A percentile compares a stretch with the other conserved stretches of the same genome.
Evolutionary conservation across 2,329 filamentous ascomycete genomes (phyloP).

Genomic region (Emergomyces pasteurianus): DNA sequence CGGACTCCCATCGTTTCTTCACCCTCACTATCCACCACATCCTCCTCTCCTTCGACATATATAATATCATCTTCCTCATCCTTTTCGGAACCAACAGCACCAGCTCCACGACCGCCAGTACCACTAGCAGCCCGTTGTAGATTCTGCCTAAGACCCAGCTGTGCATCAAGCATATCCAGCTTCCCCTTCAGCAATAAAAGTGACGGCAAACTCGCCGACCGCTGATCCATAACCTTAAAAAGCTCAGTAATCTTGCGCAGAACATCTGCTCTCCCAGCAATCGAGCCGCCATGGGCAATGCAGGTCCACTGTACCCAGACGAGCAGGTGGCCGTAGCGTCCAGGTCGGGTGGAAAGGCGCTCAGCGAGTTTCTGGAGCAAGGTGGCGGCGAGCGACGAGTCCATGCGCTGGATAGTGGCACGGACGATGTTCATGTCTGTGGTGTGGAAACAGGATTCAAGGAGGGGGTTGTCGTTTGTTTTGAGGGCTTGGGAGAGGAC

Average conservation of each 20-base stretch:
- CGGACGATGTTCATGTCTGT: slow-evolving; percentile 66
- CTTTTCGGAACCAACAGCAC: slow-evolving; percentile 19
- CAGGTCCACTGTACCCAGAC: slow-evolving; percentile 95
- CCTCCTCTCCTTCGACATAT: slow-evolving; percentile 74
- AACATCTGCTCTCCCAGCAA: slow-evolving; percentile 76
- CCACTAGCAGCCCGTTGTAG: slow-evolving; percentile 44
- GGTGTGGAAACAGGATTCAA: slow-evolving; percentile 83
- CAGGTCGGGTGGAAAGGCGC: slow-evolving; percentile 73
- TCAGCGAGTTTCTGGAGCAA: slow-evolving; percentile 78
- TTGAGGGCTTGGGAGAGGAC: slow-evolving; percentile 88
- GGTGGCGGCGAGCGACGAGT: slow-evolving; percentile 66
- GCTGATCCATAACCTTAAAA: slow-evolving; percentile 76
- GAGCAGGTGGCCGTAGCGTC: slow-evolving; percentile 80
- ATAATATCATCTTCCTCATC: slow-evolving; percentile 64
- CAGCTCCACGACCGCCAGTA: slow-evolving; percentile 41
- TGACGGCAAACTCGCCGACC: slow-evolving; percentile 68
- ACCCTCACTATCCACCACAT: slow-evolving; percentile 37
- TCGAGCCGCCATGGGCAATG: slow-evolving; percentile 78
- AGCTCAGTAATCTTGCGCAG: slow-evolving; percentile 65
- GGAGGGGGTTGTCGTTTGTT: slow-evolving; percentile 77
- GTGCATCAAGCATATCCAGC: slow-evolving; percentile 83
- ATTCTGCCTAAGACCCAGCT: slow-evolving; percentile 66
- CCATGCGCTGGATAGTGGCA: slow-evolving; percentile 79
- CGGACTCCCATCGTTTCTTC: slow-evolving; percentile 33
- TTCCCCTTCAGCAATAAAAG: slow-evolving; percentile 87